Base-by-base conservation (phyloP, 1,284 basidiomycete genomes). In the Ceratobasidium sp. region DNA sequence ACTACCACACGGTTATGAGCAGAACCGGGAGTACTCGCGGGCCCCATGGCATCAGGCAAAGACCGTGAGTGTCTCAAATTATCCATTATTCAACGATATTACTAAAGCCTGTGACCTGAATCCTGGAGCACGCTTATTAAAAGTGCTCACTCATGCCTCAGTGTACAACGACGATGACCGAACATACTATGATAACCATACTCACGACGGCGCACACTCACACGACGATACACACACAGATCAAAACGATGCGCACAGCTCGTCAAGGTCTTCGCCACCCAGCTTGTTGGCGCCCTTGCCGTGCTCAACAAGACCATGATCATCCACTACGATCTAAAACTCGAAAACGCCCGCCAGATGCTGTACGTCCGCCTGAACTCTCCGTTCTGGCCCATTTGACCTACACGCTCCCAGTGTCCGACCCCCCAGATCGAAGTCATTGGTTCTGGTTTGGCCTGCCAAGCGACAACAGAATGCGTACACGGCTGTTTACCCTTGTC, bases 381-480 rank as follows among this genome's bases (percentile, higher is more conserved):
- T 70, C 33, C 17, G 48, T 44, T 40, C 33, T 50, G 77, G 17
- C 56, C 46, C 42, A 77, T 70, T 78, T 77, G 67, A 77, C 65
- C 13, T 68, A 61, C 28, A 9, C 50, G 23, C 56, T 13, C 52
- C 23, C 83, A 97, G 95, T 40, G 88, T 99, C 50, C 96, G 98
- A 88, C 97, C 97, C 98, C 98, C 1, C 94, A 96, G 84, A 99
- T 99, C 88, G 99, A 99, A 86, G 94, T 99, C 78, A 99, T 99
- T 84, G 97, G 99, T 87, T 99, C 99, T 86, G 98, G 97, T 67
- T 99, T 97, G 23, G 96, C 97, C 23, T 99, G 98, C 84, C 96
- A 99, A 84, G 98, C n/a, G 99, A 85, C 93, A 96, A 82, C 96
- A 99, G 86, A 99, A 97, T 5, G 97, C 99, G 62, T 99, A 99